phyloP scores from a whole-genome alignment of 2,329 filamentous ascomycete genomes.

The Passalora sequoiae region DNA sequence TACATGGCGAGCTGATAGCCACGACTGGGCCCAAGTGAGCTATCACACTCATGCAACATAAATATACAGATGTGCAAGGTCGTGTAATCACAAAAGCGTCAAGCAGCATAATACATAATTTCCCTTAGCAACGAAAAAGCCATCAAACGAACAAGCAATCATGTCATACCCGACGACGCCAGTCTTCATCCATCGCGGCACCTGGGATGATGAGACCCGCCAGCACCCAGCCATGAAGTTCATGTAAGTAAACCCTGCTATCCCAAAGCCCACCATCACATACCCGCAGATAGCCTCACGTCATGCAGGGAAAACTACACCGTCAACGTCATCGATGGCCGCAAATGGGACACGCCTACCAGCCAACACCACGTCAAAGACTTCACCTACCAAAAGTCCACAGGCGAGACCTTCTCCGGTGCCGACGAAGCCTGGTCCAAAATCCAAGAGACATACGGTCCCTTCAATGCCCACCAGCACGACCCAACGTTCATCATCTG shows the following conservation, averaged over 20 bases:
- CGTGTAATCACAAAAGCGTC: no score
- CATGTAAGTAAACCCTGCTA: no score
- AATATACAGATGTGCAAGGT: no score
- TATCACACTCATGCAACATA: no score
- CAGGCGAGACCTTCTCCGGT: constrained; percentile 21
- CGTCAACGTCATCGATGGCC: constrained; percentile 16
- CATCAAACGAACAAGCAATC: no score
- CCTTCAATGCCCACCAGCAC: constrained; percentile 23
- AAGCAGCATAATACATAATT: no score
- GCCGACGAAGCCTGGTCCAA: constrained; percentile 22
- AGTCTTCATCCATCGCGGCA: constrained; percentile 21
- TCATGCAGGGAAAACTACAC: constrained; percentile 28
- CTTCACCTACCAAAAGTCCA: constrained; percentile 18
- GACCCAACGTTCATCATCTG: constrained; percentile 17
- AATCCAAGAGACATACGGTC: constrained; percentile 21
- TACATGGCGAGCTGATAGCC: no score
- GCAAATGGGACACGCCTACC: constrained; percentile 6
- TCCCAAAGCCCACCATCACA: no score
- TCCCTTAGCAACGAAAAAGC: no score
- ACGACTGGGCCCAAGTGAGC: no score
- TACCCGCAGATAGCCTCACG: no score
- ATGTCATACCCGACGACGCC: constrained; percentile 25
- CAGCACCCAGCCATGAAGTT: constrained; percentile 26
- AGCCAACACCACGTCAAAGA: constrained; percentile 10
- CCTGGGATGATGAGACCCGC: constrained; percentile 22